These are phyloP conservation scores for Beta macrorhiza DNA, from an alignment of 179 eudicot genomes.

Conservation along the genomic window DNA sequence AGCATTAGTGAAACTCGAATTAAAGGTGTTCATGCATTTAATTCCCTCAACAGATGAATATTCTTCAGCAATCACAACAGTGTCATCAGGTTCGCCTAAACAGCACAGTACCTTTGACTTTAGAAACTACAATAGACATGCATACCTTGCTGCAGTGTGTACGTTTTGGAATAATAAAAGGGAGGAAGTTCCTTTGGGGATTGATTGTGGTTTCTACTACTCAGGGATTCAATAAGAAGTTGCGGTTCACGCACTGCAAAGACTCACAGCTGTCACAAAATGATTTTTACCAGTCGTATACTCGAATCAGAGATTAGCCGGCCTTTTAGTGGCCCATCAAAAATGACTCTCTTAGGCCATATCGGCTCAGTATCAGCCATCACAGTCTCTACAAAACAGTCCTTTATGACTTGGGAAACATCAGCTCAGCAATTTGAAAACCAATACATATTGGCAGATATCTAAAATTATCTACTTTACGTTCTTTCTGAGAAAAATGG, in stretches of 20 bases:
- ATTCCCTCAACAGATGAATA: background rate
- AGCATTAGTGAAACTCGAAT: background rate
- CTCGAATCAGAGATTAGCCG: background rate
- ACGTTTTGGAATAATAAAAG: background rate
- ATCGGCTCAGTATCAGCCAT: background rate
- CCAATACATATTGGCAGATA: background rate
- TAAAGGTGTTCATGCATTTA: background rate
- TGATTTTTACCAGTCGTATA: background rate
- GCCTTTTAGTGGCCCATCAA: background rate
- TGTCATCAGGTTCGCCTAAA: background rate
- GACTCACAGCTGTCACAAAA: background rate
- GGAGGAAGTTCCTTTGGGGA: background rate
- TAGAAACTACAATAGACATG: background rate
- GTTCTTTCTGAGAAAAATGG: background rate
- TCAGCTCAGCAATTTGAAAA: background rate
- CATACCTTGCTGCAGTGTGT: background rate
- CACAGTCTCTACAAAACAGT: background rate
- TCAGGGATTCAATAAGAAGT: background rate
- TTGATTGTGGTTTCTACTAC: background rate
- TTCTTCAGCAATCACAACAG: background rate
- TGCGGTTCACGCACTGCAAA: background rate
- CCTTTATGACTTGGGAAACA: background rate
- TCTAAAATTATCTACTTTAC: background rate
- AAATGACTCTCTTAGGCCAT: background rate
- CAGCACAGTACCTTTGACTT: background rate